Evolutionary conservation across 768 basidiomycete species (phyloP).

Genomic region (Pleurotus sapidus): DNA sequence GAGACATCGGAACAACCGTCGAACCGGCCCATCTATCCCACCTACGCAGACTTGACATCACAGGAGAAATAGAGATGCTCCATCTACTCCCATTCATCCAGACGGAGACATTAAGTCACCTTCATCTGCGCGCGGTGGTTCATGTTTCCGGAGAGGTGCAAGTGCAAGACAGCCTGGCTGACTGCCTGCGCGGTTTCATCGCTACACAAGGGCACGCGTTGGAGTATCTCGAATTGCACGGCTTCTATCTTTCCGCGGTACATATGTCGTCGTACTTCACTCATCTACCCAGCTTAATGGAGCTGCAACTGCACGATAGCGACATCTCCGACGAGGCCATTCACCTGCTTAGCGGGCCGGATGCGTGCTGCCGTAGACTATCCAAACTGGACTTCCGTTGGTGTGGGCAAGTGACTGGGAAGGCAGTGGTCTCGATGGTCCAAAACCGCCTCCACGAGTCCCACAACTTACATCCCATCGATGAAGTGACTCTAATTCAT

Average conservation of each 20-base stretch:
- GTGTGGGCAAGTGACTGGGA: constrained; percentile 54
- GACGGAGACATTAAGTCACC: neutral
- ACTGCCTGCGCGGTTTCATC: constrained; percentile 13
- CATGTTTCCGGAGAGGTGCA: neutral
- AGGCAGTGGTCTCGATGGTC: constrained; percentile 48
- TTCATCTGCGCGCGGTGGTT: neutral
- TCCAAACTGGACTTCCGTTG: constrained; percentile 52
- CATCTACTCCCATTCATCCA: neutral
- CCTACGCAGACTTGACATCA: neutral
- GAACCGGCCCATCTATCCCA: neutral
- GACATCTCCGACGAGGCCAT: constrained; percentile 50
- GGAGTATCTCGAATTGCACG: constrained; percentile 21
- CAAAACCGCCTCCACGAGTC: constrained; percentile 25
- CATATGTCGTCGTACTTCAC: constrained; percentile 20
- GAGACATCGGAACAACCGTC: neutral
- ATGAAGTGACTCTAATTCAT: constrained; percentile 49
- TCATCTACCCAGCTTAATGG: constrained; percentile 37
- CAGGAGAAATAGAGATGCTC: neutral
- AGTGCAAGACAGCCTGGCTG: neutral
- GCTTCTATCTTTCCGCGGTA: constrained; percentile 20
- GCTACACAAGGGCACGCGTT: constrained; percentile 25
- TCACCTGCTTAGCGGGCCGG: constrained; percentile 31
- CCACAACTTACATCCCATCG: constrained; percentile 23
- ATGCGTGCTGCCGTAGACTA: constrained; percentile 44
- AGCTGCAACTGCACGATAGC: constrained; percentile 55